A percentile compares a stretch with the other conserved stretches of the same genome.
phyloP scores from a whole-genome alignment of 805 yeast genomes.

The Ogataea polymorpha region DNA sequence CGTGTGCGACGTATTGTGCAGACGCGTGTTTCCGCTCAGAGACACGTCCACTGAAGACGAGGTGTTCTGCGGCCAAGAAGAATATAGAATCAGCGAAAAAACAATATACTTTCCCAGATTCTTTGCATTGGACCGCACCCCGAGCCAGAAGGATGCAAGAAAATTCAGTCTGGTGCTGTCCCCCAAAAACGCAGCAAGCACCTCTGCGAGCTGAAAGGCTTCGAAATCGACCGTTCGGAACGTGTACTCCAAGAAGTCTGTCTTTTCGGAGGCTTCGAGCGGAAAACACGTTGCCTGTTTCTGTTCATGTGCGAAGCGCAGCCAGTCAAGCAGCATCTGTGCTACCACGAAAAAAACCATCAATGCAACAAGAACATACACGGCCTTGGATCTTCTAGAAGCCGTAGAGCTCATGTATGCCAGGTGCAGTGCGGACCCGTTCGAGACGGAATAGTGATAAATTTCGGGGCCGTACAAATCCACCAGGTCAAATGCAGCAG shows the following conservation, averaged over 20 bases:
- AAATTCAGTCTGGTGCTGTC: conserved; percentile 3
- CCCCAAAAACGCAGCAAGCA: conserved; percentile 1
- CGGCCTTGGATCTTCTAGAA: too few relatives aligned
- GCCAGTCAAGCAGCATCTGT: conserved; percentile 16
- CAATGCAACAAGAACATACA: background rate
- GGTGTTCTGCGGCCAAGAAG: background rate
- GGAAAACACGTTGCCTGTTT: conserved; percentile 8
- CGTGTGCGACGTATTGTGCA: background rate
- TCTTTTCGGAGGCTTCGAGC: conserved; percentile 1
- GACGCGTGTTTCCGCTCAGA: background rate
- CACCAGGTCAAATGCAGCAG: background rate
- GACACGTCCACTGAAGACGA: background rate
- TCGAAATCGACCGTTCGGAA: conserved; percentile 17
- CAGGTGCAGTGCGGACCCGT: too few relatives aligned
- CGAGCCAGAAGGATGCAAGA: conserved; percentile 16
- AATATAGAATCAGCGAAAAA: conserved; percentile 2
- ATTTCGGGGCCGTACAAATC: background rate
- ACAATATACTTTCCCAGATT: conserved; percentile 2
- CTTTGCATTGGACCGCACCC: conserved; percentile 14
- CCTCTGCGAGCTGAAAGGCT: conserved; percentile 6
- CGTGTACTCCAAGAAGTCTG: conserved; percentile 11
- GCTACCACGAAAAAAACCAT: conserved; percentile 2
- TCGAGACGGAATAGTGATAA: background rate
- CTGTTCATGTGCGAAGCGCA: conserved; percentile 15
- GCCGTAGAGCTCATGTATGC: too few relatives aligned